A percentile compares a stretch with the other conserved stretches of the same genome.
phyloP scores from a whole-genome alignment of 371 early-diverging fungal species.

The Entomophthora muscae region DNA sequence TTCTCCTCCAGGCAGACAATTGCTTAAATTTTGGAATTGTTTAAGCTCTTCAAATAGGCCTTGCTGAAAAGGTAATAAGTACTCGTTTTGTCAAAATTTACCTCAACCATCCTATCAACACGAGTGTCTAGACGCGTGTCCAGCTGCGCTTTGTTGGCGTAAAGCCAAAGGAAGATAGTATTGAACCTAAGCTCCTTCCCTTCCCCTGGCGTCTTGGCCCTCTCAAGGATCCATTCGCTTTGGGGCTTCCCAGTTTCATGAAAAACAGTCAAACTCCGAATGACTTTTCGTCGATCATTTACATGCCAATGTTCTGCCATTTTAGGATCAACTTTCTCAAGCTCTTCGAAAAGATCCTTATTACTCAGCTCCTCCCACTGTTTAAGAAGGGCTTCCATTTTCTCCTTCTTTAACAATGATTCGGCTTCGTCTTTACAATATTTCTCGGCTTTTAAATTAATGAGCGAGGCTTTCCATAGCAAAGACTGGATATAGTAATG shows the following conservation, averaged over 20 bases:
- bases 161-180: conserved; percentile 73
- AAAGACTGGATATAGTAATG: conserved; percentile 87
- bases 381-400: conserved; percentile 10
- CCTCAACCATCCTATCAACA: conserved; percentile 72
- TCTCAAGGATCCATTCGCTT: conserved; percentile 42
- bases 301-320: conserved; percentile 89
- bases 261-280: conserved; percentile 55
- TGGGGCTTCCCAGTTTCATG: conserved; percentile 55
- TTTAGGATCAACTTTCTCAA: conserved; percentile 58
- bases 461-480: conserved; percentile 52
- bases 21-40: conserved; percentile 32
- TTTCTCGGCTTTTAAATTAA: conserved; percentile 6
- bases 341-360: conserved; percentile 27
- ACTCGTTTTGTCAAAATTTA: conserved; percentile 9
- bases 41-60: conserved; percentile 71
- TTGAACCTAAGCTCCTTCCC: conserved; percentile 26
- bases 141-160: conserved; percentile 42
- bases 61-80: conserved; percentile 15
- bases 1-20: conserved; percentile 19
- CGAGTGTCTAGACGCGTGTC: conserved; percentile 62
- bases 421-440: conserved; percentile 11
- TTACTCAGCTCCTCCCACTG: conserved; percentile 20
- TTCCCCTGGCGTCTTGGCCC: conserved; percentile 24
- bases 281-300: conserved; percentile 69
- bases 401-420: conserved; percentile 11